Base-by-base conservation (phyloP, 169 alveolate genomes). In the Cryptosporidium ryanae region DNA sequence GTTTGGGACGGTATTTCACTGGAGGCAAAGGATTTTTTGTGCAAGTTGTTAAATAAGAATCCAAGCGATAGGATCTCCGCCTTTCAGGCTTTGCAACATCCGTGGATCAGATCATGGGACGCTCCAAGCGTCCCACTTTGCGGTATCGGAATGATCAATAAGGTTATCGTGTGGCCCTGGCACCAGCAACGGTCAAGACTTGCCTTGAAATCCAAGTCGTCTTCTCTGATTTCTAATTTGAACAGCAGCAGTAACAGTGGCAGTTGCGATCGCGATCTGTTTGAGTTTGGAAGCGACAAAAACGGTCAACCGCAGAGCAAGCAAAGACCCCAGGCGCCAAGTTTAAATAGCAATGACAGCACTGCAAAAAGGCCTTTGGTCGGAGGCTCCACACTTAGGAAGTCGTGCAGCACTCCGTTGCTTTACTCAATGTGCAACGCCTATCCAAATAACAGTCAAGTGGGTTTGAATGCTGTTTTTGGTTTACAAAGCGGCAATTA, bases 41-140 rank as follows among this genome's bases (percentile, higher is more conserved):
- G 44, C 0, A 55, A 67, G 44, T 55, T 90, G 52, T 31, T 90
- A 31, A 54, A 61, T 46, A 82, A 71, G 67, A 82, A 82, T 23
- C 90, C 90, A 15, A 46, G 61, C 13, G 82, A 66, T n/a, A 10
- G 93, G 27, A 84, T 91, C 21, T 91, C 93, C 17, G 94, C 92
- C 6, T 59, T 84, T 31, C 82, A 90, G 23, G 93, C 93, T 2
- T 46, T 91, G 25, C 87, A 90, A 44, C 93, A 91, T 55, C 91
- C 92, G 15, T 91, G 93, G 93, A 32, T 76, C 1, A 76, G 87
- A 44, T 59, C 71, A 25, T 76, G 87, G 87, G 87, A 76, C 29
- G 46, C 70, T 1, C 87, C 87, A 5, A 76, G 29, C 4, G 63
- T 76, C 10, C 87, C 87, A 31, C 38, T 61, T 5, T 76, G 87